phyloP scores from a whole-genome alignment of 192 early-diverging fungal species.

The Spizellomyces sp. region DNA sequence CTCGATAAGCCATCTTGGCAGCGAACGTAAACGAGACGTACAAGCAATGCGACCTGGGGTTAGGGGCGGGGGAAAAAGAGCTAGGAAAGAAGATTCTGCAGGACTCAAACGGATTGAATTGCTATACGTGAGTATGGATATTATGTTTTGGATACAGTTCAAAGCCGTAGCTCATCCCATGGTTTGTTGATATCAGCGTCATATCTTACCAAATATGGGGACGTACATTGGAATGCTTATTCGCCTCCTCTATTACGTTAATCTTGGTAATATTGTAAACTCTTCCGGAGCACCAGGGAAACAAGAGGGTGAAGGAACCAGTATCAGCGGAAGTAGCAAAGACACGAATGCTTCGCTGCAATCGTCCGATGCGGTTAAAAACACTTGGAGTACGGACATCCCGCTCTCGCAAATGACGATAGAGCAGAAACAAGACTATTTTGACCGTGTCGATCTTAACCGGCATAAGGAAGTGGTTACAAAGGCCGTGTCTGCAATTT shows the following conservation, averaged over 20 bases:
- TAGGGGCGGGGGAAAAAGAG: background rate
- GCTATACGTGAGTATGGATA: slow-evolving; percentile 41
- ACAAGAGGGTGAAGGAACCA: slow-evolving; percentile 5
- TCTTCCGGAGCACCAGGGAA: slow-evolving; percentile 5
- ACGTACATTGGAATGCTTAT: slow-evolving; percentile 52
- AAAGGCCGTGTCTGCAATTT: slow-evolving; percentile 68
- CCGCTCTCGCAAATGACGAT: background rate
- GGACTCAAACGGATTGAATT: slow-evolving; percentile 35
- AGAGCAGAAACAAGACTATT: slow-evolving; percentile 16
- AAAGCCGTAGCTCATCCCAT: too few species aligned
- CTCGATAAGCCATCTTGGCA: slow-evolving; percentile 21
- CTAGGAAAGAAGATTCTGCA: slow-evolving; percentile 20
- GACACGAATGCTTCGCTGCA: background rate
- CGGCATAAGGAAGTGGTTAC: slow-evolving; percentile 73
- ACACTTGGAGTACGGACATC: background rate
- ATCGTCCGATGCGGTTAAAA: background rate
- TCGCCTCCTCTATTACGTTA: slow-evolving; percentile 53
- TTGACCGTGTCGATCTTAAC: slow-evolving; percentile 58
- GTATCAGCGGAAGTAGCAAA: background rate
- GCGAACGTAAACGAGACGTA: slow-evolving; percentile 17
- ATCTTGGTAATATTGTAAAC: slow-evolving; percentile 36
- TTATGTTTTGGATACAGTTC: background rate
- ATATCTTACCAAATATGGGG: slow-evolving; percentile 38
- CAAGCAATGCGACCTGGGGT: slow-evolving; percentile 3
- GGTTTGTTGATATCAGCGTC: slow-evolving; percentile 13